phyloP scores from a whole-genome alignment of 1,284 basidiomycete genomes.

The Cryptococcus jaspeensis region DNA sequence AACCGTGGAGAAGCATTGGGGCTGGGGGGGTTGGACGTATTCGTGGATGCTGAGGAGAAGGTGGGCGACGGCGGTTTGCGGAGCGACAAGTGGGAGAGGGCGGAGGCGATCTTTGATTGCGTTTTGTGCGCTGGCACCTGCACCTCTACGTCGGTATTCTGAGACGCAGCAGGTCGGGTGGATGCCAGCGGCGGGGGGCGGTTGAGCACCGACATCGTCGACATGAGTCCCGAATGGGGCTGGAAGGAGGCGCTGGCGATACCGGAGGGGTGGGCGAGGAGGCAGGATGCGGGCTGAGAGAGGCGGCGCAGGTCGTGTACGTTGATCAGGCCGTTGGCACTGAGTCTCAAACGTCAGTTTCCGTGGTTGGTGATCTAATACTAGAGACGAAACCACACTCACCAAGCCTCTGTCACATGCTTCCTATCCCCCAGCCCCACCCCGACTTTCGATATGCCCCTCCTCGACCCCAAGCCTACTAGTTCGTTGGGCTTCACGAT shows the following conservation, averaged over 20 bases:
- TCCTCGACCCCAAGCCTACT: background rate
- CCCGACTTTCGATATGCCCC: slow-evolving; percentile 26
- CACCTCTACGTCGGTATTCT: too few species aligned
- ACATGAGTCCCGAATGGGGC: slow-evolving; percentile 39
- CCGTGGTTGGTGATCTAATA: too few species aligned
- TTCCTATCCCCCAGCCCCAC: slow-evolving; percentile 33
- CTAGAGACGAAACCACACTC: slow-evolving; percentile 5
- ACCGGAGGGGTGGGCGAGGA: slow-evolving; percentile 27
- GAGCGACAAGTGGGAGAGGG: background rate
- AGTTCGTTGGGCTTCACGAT: background rate
- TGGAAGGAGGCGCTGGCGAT: slow-evolving; percentile 30
- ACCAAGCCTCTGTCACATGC: slow-evolving; percentile 35
- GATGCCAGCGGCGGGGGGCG: background rate
- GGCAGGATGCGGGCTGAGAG: slow-evolving; percentile 11
- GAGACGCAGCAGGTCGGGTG: too few species aligned
- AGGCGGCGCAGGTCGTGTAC: slow-evolving; percentile 32
- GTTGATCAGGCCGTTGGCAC: slow-evolving; percentile 31
- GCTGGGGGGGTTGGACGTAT: background rate
- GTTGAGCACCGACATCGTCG: slow-evolving; percentile 21
- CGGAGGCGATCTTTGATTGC: background rate
- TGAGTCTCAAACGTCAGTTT: slow-evolving; percentile 10
- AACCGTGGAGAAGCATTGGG: too few species aligned
- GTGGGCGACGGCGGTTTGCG: background rate
- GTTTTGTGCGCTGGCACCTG: too few species aligned
- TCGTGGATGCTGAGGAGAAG: background rate